A percentile compares a stretch with the other conserved stretches of the same genome.
phyloP scores from a whole-genome alignment of 805 yeast genomes.

The Cephaloascus fragrans region DNA sequence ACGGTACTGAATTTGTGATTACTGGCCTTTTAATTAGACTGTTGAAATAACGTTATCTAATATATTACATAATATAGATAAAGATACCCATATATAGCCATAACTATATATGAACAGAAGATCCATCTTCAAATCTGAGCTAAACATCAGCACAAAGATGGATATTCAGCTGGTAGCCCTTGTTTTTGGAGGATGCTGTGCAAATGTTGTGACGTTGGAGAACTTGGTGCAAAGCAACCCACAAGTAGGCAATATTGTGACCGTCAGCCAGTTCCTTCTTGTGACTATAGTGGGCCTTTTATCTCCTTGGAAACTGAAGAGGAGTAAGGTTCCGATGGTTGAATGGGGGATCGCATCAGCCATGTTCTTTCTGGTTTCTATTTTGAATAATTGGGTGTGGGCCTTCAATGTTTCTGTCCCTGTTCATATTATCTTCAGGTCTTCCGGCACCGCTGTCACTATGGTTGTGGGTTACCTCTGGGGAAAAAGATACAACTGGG shows the following conservation, averaged over 20 bases:
- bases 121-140: no score
- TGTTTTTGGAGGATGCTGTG: slow-evolving; percentile 68
- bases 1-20: no score
- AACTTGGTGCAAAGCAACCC: slow-evolving; percentile 27
- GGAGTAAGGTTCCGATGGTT: slow-evolving; percentile 28
- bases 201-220: slow-evolving; percentile 59
- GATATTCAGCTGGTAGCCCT: no score
- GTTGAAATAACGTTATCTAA: no score
- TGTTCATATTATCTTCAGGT: slow-evolving; percentile 54
- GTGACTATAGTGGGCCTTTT: slow-evolving; percentile 35
- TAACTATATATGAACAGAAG: no score
- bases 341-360: slow-evolving; percentile 37
- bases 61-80: no score
- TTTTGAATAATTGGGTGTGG: slow-evolving; percentile 51
- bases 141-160: no score
- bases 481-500: slow-evolving; percentile 28
- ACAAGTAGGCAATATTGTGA: slow-evolving; percentile 39
- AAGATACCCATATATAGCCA: no score
- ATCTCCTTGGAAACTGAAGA: slow-evolving; percentile 18
- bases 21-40: no score
- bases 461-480: slow-evolving; percentile 47
- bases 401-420: slow-evolving; percentile 52
- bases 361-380: slow-evolving; percentile 40
- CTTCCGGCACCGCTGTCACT: slow-evolving; percentile 54
- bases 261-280: slow-evolving; percentile 47